Evolutionary conservation across 441 rosid genomes (phyloP).

Genomic region (Euphorbia schlechtendalii): DNA sequence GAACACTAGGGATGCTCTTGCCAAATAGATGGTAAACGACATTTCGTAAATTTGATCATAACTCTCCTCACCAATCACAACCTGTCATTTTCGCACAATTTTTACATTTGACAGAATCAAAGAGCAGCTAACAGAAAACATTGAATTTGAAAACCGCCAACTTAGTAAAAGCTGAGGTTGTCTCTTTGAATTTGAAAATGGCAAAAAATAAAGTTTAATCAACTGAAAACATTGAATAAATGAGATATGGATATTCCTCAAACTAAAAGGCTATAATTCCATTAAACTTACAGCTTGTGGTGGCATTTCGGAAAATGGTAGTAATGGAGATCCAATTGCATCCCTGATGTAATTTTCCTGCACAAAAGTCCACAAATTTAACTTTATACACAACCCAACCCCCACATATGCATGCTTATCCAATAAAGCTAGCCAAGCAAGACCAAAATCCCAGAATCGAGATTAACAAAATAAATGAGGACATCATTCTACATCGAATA

Average conservation of each 20-base stretch:
- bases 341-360: slow-evolving; percentile 74
- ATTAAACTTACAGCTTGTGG: slow-evolving; percentile 56
- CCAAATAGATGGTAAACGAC: slow-evolving; percentile 55
- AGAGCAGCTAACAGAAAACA: too few species aligned
- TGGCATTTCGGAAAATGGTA: slow-evolving; percentile 55
- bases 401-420: neutral
- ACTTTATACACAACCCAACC: neutral
- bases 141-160: too few species aligned
- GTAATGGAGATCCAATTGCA: slow-evolving; percentile 82
- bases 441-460: neutral
- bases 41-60: slow-evolving; percentile 46
- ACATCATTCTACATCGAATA: neutral
- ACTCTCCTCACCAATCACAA: slow-evolving; percentile 58
- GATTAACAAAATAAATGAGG: neutral
- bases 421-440: neutral
- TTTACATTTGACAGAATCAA: neutral
- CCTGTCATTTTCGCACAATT: slow-evolving; percentile 33
- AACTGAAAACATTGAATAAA: neutral
- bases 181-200: too few species aligned
- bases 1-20: slow-evolving; percentile 56
- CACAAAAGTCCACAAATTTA: slow-evolving; percentile 17
- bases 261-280: slow-evolving; percentile 2
- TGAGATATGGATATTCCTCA: neutral
- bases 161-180: too few species aligned
- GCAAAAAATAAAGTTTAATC: too few species aligned